Evolutionary conservation across 2,329 filamentous ascomycete species (phyloP).

Genomic region (Ascochyta fabae): DNA sequence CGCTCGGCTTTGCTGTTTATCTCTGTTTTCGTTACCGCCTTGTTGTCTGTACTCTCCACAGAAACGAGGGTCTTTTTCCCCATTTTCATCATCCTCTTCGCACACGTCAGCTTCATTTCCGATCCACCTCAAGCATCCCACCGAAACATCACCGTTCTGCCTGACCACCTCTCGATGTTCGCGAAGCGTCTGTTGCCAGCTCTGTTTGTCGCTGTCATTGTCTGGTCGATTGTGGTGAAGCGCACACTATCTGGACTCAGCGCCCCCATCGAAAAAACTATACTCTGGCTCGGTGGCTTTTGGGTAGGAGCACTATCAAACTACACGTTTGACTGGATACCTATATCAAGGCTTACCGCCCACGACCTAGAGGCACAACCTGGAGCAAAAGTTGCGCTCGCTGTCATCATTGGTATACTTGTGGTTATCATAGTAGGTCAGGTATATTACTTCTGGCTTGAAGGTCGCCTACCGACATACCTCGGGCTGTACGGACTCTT

Average conservation of each 20-base stretch:
- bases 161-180: constrained; percentile 61
- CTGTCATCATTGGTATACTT: constrained; percentile 75
- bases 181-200: constrained; percentile 84
- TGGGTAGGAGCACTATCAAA: constrained; percentile 93
- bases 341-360: constrained; percentile 83
- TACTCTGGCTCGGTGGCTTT: constrained; percentile 86
- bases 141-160: constrained; percentile 53
- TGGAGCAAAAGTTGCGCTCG: constrained; percentile 80
- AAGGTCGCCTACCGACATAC: constrained; percentile 78
- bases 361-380: constrained; percentile 90
- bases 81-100: constrained; percentile 81
- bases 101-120: constrained; percentile 85
- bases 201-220: constrained; percentile 81
- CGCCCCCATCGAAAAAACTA: constrained; percentile 84
- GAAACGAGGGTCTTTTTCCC: constrained; percentile 81
- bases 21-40: constrained; percentile 74
- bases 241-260: constrained; percentile 74
- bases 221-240: constrained; percentile 82
- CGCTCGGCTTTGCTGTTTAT: constrained; percentile 81
- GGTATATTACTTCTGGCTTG: constrained; percentile 84
- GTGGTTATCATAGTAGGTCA: constrained; percentile 73
- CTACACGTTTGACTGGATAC: constrained; percentile 92
- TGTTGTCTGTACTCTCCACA: constrained; percentile 79
- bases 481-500: constrained; percentile 79
- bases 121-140: constrained; percentile 75